A percentile compares a stretch with the other conserved stretches of the same genome.
Evolutionary conservation across 73 alveolate genomes (phyloP).

Genomic region (Tetrahymena elliotti): DNA sequence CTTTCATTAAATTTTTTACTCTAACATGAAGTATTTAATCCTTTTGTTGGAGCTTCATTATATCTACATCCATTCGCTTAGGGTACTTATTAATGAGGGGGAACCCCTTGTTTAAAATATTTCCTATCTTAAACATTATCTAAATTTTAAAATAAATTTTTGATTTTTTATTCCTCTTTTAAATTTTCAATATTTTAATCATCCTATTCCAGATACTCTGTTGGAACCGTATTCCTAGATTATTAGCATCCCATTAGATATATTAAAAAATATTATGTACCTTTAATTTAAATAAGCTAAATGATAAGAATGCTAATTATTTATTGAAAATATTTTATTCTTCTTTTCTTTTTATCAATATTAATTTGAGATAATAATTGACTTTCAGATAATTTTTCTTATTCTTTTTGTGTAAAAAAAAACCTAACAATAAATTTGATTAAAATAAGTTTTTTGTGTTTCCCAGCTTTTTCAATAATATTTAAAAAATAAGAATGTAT

Average conservation of each 20-base stretch:
- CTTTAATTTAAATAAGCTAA: no score
- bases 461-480: not conserved
- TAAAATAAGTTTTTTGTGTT: no score
- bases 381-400: not conserved
- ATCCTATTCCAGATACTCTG: not conserved
- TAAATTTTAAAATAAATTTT: not conserved
- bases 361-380: not conserved
- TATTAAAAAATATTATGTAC: not conserved
- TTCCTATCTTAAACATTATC: not conserved
- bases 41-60: not conserved
- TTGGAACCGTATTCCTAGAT: not conserved
- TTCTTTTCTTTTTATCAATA: no score
- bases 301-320: not conserved
- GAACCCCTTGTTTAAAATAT: not conserved
- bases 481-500: not conserved
- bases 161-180: not conserved
- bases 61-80: not conserved
- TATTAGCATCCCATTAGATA: not conserved
- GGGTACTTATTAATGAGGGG: not conserved
- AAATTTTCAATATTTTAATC: not conserved
- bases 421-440: not conserved
- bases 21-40: not conserved
- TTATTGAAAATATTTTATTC: no score
- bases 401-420: not conserved
- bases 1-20: not conserved